Percentiles rank a stretch among this genome's conserved stretches.
Conservation (phyloP, 441 rosid genomes). For the Macaranga tanarius region DNA sequence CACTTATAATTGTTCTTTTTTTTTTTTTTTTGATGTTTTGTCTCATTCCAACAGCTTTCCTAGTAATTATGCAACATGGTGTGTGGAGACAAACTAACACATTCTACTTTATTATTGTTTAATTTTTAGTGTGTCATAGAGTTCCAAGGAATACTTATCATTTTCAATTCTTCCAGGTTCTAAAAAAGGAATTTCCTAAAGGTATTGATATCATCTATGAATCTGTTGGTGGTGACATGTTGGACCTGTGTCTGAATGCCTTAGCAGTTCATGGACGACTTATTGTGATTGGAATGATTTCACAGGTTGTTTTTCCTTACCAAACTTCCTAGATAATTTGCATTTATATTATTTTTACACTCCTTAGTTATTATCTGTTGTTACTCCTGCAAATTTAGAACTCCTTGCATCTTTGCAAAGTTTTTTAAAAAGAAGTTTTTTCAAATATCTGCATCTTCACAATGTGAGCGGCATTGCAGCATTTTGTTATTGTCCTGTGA, state of each 20-base stretch:
- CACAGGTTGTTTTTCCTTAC: conserved; percentile 58
- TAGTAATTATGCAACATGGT: background rate
- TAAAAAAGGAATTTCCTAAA: conserved; percentile 77
- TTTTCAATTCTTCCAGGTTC: conserved; percentile 49
- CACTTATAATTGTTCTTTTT: background rate
- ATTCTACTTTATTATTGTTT: background rate
- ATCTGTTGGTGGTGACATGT: conserved; percentile 96
- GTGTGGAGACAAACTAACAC: background rate
- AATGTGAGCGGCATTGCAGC: too few relatives aligned
- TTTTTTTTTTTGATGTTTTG: background rate
- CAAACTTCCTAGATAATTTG: conserved; percentile 6
- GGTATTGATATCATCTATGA: conserved; percentile 88
- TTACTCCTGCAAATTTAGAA: background rate
- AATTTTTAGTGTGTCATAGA: background rate
- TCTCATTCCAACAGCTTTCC: background rate
- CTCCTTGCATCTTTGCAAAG: background rate
- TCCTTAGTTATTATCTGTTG: background rate
- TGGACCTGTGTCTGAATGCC: conserved; percentile 81
- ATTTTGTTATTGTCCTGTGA: too few relatives aligned
- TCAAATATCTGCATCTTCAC: too few relatives aligned
- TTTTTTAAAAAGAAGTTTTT: too few relatives aligned
- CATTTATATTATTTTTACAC: background rate
- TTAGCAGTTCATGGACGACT: conserved; percentile 81
- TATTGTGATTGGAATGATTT: conserved; percentile 95
- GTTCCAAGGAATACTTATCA: conserved; percentile 6